Conservation (phyloP, 306 rosid genomes). For the Echinosophora koreensis region DNA sequence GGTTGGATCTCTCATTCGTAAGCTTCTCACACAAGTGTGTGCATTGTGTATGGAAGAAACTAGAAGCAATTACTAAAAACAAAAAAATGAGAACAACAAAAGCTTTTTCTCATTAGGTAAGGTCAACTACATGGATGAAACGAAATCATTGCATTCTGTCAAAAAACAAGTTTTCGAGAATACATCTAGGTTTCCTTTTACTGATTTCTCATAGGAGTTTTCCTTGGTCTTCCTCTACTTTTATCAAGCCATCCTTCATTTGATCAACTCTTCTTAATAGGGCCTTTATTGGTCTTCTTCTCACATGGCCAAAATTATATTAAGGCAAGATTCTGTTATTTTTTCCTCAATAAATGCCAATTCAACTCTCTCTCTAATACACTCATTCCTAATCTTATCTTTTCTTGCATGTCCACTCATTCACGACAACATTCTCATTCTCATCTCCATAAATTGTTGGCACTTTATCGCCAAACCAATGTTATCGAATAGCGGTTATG, state of each 20-base stretch:
- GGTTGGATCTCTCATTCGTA: conserved; percentile 2
- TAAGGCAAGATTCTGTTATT: neutral
- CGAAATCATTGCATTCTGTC: neutral
- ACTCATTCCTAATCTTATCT: neutral
- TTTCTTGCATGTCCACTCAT: too few species aligned
- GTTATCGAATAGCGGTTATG: too few species aligned
- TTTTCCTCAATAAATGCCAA: conserved; percentile 10
- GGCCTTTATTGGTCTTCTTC: neutral
- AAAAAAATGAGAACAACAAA: neutral
- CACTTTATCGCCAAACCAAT: neutral
- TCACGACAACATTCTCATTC: too few species aligned
- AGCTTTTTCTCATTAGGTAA: neutral
- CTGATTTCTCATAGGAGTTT: neutral
- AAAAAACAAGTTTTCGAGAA: conserved; percentile 9
- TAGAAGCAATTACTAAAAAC: conserved; percentile 8
- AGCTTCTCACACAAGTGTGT: conserved; percentile 5
- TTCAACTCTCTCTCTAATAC: conserved; percentile 10
- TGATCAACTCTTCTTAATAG: neutral
- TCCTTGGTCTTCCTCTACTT: conserved; percentile 16
- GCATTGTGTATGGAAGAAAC: neutral
- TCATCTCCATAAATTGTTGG: too few species aligned
- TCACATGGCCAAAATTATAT: neutral
- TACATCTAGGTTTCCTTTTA: conserved; percentile 8
- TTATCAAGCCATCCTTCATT: conserved; percentile 15
- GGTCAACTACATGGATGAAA: conserved; percentile 13